Evolutionary conservation across 2,329 filamentous ascomycete species (phyloP).

Genomic region (Mollisiaceae sp.): DNA sequence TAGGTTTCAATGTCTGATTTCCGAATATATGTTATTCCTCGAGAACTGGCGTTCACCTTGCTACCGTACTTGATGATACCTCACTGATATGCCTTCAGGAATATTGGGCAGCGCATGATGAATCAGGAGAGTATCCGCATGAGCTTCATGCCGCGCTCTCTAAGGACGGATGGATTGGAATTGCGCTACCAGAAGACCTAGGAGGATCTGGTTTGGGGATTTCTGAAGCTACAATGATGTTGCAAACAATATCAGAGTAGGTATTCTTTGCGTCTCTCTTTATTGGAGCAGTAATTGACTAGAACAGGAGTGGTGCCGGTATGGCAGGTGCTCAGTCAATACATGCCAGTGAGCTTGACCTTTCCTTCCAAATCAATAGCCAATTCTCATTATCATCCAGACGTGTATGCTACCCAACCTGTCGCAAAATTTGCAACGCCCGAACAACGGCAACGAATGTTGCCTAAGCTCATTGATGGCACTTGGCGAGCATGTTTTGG

Average conservation of each 20-base stretch:
- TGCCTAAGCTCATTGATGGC: conserved; percentile 75
- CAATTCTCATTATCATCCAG: conserved; percentile 17
- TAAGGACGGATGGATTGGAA: conserved; percentile 79
- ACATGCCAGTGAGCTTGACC: conserved; percentile 53
- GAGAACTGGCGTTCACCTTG: background rate
- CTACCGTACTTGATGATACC: background rate
- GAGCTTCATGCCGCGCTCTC: conserved; percentile 79
- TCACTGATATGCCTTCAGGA: conserved; percentile 43
- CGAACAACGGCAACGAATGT: conserved; percentile 65
- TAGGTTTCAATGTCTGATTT: conserved; percentile 29
- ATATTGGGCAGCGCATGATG: conserved; percentile 79
- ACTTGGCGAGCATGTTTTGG: conserved; percentile 78
- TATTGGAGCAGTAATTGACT: conserved; percentile 61
- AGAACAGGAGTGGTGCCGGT: conserved; percentile 68
- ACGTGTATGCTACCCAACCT: conserved; percentile 77
- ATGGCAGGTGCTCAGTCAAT: conserved; percentile 72
- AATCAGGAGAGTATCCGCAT: conserved; percentile 71
- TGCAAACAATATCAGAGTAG: conserved; percentile 78
- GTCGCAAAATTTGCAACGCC: conserved; percentile 74
- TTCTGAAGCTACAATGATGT: conserved; percentile 84
- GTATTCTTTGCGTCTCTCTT: conserved; percentile 11
- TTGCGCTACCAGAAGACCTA: conserved; percentile 75
- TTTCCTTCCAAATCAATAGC: background rate
- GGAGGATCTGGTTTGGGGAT: conserved; percentile 80
- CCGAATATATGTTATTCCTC: background rate